Conservation (phyloP, 2,329 filamentous ascomycete species). For the Fusarium anguioides region DNA sequence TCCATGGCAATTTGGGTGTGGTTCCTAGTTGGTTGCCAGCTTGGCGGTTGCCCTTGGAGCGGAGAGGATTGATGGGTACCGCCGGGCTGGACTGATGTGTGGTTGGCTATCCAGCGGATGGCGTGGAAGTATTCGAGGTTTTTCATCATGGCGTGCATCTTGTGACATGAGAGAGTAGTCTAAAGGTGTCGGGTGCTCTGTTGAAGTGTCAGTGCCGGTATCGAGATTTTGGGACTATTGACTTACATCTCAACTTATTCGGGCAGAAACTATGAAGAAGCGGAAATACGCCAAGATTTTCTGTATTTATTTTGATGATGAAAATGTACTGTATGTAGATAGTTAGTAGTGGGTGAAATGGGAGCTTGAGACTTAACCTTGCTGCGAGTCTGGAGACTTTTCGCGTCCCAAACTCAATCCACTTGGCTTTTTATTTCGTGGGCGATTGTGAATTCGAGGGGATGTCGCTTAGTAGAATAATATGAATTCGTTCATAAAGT, state of each 20-base stretch:
- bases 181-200: background rate
- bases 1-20: background rate
- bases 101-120: background rate
- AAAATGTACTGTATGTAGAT: too few species aligned
- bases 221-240: background rate
- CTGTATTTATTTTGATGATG: background rate
- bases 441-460: background rate
- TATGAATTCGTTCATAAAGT: background rate
- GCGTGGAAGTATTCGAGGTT: background rate
- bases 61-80: background rate
- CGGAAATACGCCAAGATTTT: background rate
- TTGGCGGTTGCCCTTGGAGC: background rate
- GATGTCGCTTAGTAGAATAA: background rate
- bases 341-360: background rate
- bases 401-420: background rate
- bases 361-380: background rate
- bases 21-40: background rate
- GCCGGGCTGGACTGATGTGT: background rate
- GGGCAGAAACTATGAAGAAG: background rate
- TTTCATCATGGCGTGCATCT: background rate
- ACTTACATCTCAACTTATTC: background rate
- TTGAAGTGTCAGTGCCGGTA: background rate
- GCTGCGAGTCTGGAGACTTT: background rate
- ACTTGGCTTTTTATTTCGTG: background rate
- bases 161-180: background rate